phyloP scores from a whole-genome alignment of 2,329 filamentous ascomycete genomes.

The Aspergillus ruber region DNA sequence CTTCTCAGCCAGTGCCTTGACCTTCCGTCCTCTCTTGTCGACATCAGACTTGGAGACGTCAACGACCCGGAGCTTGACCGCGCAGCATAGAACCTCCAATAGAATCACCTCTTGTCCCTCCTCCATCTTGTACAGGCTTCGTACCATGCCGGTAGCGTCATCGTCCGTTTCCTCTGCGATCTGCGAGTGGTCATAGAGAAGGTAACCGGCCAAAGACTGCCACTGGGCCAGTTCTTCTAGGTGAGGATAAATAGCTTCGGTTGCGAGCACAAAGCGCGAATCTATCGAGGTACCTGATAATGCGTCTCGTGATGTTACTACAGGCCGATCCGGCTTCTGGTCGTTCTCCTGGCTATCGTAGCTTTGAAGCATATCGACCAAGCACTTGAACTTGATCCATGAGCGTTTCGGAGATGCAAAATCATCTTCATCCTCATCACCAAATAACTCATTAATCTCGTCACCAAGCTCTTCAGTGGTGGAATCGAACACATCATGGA shows the following conservation, averaged over 20 bases:
- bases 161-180: slow-evolving; percentile 49
- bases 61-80: slow-evolving; percentile 67
- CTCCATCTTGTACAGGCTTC: slow-evolving; percentile 64
- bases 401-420: slow-evolving; percentile 68
- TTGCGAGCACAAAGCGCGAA: slow-evolving; percentile 77
- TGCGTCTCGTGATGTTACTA: slow-evolving; percentile 19
- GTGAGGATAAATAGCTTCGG: slow-evolving; percentile 77
- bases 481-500: slow-evolving; percentile 71
- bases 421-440: slow-evolving; percentile 64
- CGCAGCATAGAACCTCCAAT: slow-evolving; percentile 76
- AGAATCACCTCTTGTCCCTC: slow-evolving; percentile 76
- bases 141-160: slow-evolving; percentile 59
- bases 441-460: slow-evolving; percentile 67
- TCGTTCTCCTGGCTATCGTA: slow-evolving; percentile 64
- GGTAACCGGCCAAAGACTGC: slow-evolving; percentile 82
- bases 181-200: slow-evolving; percentile 83
- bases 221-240: slow-evolving; percentile 76
- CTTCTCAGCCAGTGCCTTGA: slow-evolving; percentile 56
- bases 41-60: slow-evolving; percentile 57
- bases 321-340: slow-evolving; percentile 17
- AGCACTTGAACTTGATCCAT: slow-evolving; percentile 88
- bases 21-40: slow-evolving; percentile 50
- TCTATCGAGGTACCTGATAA: slow-evolving; percentile 62
- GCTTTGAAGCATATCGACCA: slow-evolving; percentile 73
- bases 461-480: slow-evolving; percentile 82